Evolutionary conservation across 2,329 filamentous ascomycete genomes (phyloP).

Genomic region (Triangularia verruculosa): DNA sequence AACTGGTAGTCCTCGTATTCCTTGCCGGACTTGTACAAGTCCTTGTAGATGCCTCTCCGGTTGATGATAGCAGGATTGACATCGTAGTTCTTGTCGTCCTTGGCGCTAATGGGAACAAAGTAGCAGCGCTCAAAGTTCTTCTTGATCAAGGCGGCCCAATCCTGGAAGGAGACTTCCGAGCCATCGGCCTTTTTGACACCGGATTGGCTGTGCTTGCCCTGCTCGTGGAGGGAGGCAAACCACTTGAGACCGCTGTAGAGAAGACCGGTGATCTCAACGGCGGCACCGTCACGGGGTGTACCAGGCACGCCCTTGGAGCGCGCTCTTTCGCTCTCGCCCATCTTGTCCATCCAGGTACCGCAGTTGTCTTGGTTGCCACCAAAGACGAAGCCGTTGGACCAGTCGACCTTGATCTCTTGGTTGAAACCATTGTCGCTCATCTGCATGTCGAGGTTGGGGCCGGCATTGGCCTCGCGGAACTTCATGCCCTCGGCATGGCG

Average conservation of each 20-base stretch:
- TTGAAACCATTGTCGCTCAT: constrained; percentile 94
- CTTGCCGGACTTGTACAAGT: constrained; percentile 89
- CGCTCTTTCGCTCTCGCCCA: constrained; percentile 94
- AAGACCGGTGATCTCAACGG: constrained; percentile 91
- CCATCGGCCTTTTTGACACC: constrained; percentile 67
- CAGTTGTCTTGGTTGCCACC: constrained; percentile 94
- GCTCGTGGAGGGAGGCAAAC: constrained; percentile 64
- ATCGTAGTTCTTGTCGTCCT: constrained; percentile 74
- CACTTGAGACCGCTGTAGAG: constrained; percentile 86
- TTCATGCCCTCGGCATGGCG: constrained; percentile 86
- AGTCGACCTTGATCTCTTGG: constrained; percentile 86
- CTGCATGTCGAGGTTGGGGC: constrained; percentile 80
- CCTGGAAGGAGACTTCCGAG: constrained; percentile 61
- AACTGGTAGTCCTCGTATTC: constrained; percentile 98
- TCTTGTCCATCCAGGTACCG: constrained; percentile 99
- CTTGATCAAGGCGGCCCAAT: constrained; percentile 80
- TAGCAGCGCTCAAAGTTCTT: constrained; percentile 89
- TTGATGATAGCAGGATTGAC: constrained; percentile 78
- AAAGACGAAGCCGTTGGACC: constrained; percentile 86
- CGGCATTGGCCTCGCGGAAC: constrained; percentile 93
- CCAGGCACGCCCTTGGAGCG: constrained; percentile 90
- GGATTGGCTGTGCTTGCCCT: constrained; percentile 69
- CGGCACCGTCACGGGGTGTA: constrained; percentile 93
- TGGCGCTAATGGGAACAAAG: constrained; percentile 69
- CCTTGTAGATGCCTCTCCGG: constrained; percentile 96